Conservation (phyloP, 139 green algal genomes). For the Ostreobium quekettii region DNA sequence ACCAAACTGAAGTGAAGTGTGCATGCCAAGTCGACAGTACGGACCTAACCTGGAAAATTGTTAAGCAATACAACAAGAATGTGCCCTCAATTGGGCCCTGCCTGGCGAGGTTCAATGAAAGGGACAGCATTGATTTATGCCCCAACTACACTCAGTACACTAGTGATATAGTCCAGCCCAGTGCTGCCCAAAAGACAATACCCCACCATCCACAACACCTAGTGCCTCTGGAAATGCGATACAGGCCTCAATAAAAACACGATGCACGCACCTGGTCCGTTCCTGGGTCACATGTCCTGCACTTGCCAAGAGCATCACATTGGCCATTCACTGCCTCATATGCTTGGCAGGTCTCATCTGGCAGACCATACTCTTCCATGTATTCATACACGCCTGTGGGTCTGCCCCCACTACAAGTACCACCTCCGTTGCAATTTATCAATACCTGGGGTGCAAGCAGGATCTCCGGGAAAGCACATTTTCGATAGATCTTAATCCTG, state of each 20-base stretch:
- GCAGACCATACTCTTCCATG: slow-evolving; percentile 30
- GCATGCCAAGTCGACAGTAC: too few species aligned
- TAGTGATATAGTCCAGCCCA: neutral
- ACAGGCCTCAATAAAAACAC: slow-evolving; percentile 15
- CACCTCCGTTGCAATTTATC: slow-evolving; percentile 36
- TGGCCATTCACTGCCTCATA: slow-evolving; percentile 40
- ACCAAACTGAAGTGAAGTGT: too few species aligned
- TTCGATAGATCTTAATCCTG: slow-evolving; percentile 44
- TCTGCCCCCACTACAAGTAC: slow-evolving; percentile 23
- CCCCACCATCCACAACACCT: neutral
- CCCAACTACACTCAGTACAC: too few species aligned
- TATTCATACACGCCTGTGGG: slow-evolving; percentile 38
- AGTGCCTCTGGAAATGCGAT: slow-evolving; percentile 19
- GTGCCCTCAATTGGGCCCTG: too few species aligned
- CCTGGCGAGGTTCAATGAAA: neutral
- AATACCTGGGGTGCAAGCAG: slow-evolving; percentile 31
- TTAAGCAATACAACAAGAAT: too few species aligned
- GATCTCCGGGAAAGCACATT: slow-evolving; percentile 32
- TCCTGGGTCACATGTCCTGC: slow-evolving; percentile 31
- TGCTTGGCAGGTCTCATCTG: slow-evolving; percentile 52
- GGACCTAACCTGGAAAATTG: too few species aligned
- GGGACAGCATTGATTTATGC: neutral
- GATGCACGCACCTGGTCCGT: neutral
- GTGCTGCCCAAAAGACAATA: neutral
- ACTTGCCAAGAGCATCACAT: slow-evolving; percentile 32